These are phyloP conservation scores for Clonostachys solani DNA, from an alignment of 2,329 filamentous ascomycete genomes.

Conservation along the genomic window DNA sequence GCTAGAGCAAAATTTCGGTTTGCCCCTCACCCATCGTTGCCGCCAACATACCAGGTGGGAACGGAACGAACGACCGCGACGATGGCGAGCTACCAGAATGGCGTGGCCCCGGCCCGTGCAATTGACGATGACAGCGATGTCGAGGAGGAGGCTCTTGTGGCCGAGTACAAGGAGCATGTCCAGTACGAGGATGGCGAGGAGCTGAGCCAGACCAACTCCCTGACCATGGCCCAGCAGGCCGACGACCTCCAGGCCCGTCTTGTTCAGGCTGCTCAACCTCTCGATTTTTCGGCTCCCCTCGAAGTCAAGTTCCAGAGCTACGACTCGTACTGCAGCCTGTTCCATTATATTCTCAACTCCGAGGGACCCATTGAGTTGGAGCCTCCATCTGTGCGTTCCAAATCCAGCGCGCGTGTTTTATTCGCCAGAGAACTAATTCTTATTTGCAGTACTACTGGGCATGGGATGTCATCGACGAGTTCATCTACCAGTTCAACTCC, in stretches of 20 bases:
- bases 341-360: conserved; percentile 99
- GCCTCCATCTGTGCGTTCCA: conserved; percentile 77
- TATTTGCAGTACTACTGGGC: conserved; percentile 87
- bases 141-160: conserved; percentile 92
- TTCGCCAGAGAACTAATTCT: not conserved
- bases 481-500: conserved; percentile 99
- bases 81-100: conserved; percentile 62
- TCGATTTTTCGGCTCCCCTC: conserved; percentile 93
- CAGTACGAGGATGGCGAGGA: conserved; percentile 86
- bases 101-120: conserved; percentile 53
- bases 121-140: conserved; percentile 84
- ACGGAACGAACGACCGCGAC: conserved; percentile 5
- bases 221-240: conserved; percentile 68
- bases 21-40: conserved; percentile 17
- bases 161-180: conserved; percentile 94
- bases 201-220: conserved; percentile 67
- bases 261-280: conserved; percentile 84
- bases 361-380: conserved; percentile 98
- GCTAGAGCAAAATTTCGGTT: conserved; percentile 28
- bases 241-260: conserved; percentile 94
- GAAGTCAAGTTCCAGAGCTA: conserved; percentile 99
- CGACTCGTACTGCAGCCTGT: conserved; percentile 98
- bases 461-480: conserved; percentile 99
- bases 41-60: not conserved
- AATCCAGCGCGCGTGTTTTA: conserved; percentile 1